phyloP scores from a whole-genome alignment of 305 asterid species.

The Solanum hybrid region DNA sequence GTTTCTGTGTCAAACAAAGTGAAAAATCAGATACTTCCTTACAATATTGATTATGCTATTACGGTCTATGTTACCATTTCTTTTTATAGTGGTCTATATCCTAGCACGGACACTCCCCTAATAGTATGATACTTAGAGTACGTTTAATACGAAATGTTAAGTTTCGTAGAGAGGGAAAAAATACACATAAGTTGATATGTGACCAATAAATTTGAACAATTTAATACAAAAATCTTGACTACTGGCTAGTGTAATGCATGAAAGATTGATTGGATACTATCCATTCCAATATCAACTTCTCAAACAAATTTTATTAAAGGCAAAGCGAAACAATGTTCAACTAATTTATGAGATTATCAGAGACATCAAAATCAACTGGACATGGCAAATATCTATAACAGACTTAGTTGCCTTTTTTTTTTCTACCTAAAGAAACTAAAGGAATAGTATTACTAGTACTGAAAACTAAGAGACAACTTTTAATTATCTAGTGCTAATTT shows the following conservation, averaged over 20 bases:
- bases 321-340: neutral
- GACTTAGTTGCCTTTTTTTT: neutral
- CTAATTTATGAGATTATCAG: neutral
- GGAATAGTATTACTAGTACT: neutral
- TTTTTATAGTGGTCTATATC: too few species aligned
- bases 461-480: too few species aligned
- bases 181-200: neutral
- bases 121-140: neutral
- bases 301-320: neutral
- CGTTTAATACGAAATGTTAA: neutral
- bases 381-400: neutral
- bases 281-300: neutral
- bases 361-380: neutral
- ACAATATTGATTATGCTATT: too few species aligned
- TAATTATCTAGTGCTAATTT: too few species aligned
- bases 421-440: neutral
- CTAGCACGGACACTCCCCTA: neutral
- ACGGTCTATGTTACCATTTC: too few species aligned
- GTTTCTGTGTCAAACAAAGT: too few species aligned
- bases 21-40: too few species aligned
- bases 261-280: neutral
- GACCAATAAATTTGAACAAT: neutral
- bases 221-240: too few species aligned
- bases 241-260: neutral
- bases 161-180: neutral